Percentiles rank a stretch among this genome's conserved stretches.
Conservation (phyloP, 495 filamentous ascomycete genomes). For the Paragyromitra xinjiangensis region DNA sequence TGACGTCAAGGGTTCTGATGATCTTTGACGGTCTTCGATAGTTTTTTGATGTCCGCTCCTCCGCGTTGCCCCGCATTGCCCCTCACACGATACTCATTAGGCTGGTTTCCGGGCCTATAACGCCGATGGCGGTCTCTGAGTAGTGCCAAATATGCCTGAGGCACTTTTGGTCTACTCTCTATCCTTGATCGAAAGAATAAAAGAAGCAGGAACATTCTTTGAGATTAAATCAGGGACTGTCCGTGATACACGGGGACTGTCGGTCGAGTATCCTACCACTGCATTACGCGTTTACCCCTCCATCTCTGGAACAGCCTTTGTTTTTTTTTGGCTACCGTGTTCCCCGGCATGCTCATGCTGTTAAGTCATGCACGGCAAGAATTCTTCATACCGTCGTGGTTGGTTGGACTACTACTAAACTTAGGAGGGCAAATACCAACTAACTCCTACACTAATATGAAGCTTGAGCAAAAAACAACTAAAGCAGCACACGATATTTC, state of each 20-base stretch:
- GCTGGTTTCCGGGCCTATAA: constrained; percentile 36
- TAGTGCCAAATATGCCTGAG: constrained; percentile 8
- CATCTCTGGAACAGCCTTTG: not conserved
- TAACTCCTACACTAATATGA: not conserved
- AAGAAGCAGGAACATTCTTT: constrained; percentile 29
- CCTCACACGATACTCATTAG: constrained; percentile 34
- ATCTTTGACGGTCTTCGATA: constrained; percentile 14
- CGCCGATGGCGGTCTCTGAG: constrained; percentile 17
- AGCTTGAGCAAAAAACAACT: not conserved
- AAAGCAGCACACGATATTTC: constrained; percentile 21
- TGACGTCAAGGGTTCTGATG: not conserved
- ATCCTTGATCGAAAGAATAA: constrained; percentile 9
- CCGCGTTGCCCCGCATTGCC: constrained; percentile 35
- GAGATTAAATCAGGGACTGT: constrained; percentile 18
- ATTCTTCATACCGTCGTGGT: not conserved
- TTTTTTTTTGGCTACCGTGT: constrained; percentile 21
- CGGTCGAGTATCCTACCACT: constrained; percentile 11
- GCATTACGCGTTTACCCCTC: constrained; percentile 22
- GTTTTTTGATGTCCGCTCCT: not conserved
- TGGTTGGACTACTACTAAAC: constrained; percentile 9
- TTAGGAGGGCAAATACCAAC: not conserved
- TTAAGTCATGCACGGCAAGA: constrained; percentile 18
- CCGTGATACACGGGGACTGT: constrained; percentile 29
- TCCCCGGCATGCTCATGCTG: constrained; percentile 23
- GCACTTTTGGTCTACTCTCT: constrained; percentile 20